A percentile compares a stretch with the other conserved stretches of the same genome.
Conservation (phyloP, 208 protist genomes). For the Leishmania braziliensis region DNA sequence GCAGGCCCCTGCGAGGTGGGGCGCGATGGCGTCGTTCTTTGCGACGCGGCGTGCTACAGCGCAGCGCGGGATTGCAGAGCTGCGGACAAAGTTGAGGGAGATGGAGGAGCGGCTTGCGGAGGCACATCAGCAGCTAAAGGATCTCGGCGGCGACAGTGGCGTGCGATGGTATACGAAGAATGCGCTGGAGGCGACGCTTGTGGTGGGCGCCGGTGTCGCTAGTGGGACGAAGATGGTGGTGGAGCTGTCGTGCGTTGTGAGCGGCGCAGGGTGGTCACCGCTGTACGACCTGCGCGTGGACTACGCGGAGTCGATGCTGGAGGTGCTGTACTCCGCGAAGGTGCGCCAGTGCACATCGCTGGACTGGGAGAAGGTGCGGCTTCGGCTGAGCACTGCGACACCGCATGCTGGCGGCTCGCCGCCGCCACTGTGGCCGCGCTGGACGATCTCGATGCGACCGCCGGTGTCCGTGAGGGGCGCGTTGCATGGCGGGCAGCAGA, state of each 20-base stretch:
- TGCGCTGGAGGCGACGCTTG: constrained; percentile 26
- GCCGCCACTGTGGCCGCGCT: constrained; percentile 32
- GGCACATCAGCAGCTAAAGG: background rate
- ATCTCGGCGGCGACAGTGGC: constrained; percentile 24
- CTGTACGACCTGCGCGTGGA: constrained; percentile 58
- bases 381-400: constrained; percentile 54
- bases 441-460: constrained; percentile 40
- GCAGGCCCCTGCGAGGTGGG: constrained; percentile 19
- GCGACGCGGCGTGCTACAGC: constrained; percentile 18
- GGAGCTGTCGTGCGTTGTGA: constrained; percentile 42
- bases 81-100: constrained; percentile 5
- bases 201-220: constrained; percentile 18
- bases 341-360: constrained; percentile 46
- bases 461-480: background rate
- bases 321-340: constrained; percentile 52
- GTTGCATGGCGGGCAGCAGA: background rate
- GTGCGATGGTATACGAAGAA: constrained; percentile 22
- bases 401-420: constrained; percentile 41
- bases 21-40: constrained; percentile 25
- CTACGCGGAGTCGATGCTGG: constrained; percentile 30
- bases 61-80: constrained; percentile 15
- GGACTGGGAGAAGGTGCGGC: constrained; percentile 57
- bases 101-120: constrained; percentile 24
- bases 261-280: constrained; percentile 43
- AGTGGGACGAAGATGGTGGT: constrained; percentile 29